Evolutionary conservation across 345 rosid species (phyloP).

Genomic region (Hibiscus tridactylites): DNA sequence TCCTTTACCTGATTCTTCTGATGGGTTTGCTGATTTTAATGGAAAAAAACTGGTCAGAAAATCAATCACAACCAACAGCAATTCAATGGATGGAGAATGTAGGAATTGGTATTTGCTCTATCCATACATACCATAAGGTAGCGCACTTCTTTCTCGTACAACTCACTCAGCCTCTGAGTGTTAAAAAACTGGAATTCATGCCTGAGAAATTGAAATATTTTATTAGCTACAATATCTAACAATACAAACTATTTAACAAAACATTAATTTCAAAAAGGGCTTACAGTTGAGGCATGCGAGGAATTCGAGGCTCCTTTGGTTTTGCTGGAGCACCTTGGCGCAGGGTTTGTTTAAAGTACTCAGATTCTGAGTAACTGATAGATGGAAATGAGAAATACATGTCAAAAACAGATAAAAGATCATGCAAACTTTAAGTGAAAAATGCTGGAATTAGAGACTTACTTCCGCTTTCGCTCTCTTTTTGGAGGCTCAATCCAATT

Average conservation of each 20-base stretch:
- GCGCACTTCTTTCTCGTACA: conserved; percentile 99
- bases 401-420: too few species aligned
- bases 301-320: conserved; percentile 96
- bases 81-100: too few species aligned
- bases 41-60: background rate
- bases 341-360: conserved; percentile 93
- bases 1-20: conserved; percentile 96
- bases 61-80: too few species aligned
- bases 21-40: conserved; percentile 72
- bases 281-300: conserved; percentile 98
- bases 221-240: conserved; percentile 8
- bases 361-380: conserved; percentile 88
- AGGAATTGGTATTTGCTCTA: too few species aligned
- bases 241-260: background rate
- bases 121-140: conserved; percentile 90
- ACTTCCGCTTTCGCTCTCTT: conserved; percentile 99
- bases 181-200: conserved; percentile 98
- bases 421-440: too few species aligned
- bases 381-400: background rate
- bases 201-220: conserved; percentile 30
- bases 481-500: conserved; percentile 98
- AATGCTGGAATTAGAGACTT: too few species aligned
- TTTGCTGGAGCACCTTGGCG: conserved; percentile 90
- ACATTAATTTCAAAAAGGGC: conserved; percentile 12
- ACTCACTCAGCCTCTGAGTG: conserved; percentile 84